phyloP scores from a whole-genome alignment of 2,329 filamentous ascomycete genomes.

The Apiospora phragmitis region DNA sequence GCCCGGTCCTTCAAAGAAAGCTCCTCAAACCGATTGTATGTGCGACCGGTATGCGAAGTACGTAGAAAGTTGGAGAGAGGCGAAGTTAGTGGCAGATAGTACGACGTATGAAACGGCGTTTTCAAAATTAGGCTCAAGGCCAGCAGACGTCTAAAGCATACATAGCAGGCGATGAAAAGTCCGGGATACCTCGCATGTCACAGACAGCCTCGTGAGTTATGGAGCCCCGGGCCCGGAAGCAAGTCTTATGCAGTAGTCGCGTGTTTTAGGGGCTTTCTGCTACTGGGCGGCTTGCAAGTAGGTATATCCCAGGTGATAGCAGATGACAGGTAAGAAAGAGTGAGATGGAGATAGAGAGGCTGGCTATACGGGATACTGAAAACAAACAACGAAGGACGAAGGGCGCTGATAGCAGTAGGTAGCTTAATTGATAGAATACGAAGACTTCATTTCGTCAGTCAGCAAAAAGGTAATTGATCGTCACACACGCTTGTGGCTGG shows the following conservation, averaged over 20 bases:
- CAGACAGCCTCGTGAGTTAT: conserved; percentile 1
- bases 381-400: background rate
- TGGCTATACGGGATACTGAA: background rate
- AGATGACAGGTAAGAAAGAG: background rate
- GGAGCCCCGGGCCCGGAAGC: background rate
- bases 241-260: background rate
- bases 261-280: background rate
- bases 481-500: background rate
- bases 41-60: background rate
- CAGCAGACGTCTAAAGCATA: conserved; percentile 1
- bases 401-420: background rate
- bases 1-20: background rate
- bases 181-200: background rate
- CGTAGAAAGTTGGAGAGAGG: background rate
- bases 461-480: conserved; percentile 2
- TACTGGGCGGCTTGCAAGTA: background rate
- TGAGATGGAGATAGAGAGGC: background rate
- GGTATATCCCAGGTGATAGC: background rate
- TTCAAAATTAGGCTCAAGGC: conserved; percentile 2
- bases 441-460: background rate
- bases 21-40: background rate
- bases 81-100: background rate
- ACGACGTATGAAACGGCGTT: background rate
- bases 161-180: conserved; percentile 5
- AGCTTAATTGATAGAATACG: background rate